Evolutionary conservation across 306 rosid species (phyloP).

Genomic region (Pachyrhizus erosus): DNA sequence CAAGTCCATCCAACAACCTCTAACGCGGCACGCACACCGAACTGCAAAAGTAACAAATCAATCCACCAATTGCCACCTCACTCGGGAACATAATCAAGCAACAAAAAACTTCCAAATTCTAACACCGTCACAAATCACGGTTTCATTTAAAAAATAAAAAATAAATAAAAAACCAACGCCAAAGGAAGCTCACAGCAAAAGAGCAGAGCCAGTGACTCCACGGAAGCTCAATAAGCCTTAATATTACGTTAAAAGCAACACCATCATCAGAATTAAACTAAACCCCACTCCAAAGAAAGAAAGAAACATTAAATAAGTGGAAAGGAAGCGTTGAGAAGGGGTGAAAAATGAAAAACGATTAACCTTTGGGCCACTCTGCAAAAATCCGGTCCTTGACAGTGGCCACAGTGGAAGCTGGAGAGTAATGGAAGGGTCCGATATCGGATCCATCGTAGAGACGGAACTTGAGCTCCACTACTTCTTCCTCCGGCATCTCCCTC

Average conservation of each 20-base stretch:
- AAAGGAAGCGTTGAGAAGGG: no score
- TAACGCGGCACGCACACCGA: background rate
- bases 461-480: slow-evolving; percentile 83
- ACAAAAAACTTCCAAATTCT: background rate
- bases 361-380: slow-evolving; percentile 93
- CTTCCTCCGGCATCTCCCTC: slow-evolving; percentile 84
- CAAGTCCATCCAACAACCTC: slow-evolving; percentile 28
- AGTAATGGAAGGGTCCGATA: slow-evolving; percentile 82
- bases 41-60: background rate
- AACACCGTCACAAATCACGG: slow-evolving; percentile 16
- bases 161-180: slow-evolving; percentile 13
- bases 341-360: background rate
- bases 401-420: slow-evolving; percentile 76
- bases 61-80: slow-evolving; percentile 26
- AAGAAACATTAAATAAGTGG: background rate
- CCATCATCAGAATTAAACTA: background rate
- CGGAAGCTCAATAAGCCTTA: slow-evolving; percentile 31
- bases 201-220: slow-evolving; percentile 9
- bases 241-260: slow-evolving; percentile 11
- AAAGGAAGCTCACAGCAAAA: slow-evolving; percentile 23
- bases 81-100: background rate
- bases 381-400: slow-evolving; percentile 81
- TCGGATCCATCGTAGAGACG: slow-evolving; percentile 92
- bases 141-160: background rate
- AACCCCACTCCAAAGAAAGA: background rate